Base-by-base conservation (phyloP, 371 early-diverging fungal species). In the Mucor racemosus region DNA sequence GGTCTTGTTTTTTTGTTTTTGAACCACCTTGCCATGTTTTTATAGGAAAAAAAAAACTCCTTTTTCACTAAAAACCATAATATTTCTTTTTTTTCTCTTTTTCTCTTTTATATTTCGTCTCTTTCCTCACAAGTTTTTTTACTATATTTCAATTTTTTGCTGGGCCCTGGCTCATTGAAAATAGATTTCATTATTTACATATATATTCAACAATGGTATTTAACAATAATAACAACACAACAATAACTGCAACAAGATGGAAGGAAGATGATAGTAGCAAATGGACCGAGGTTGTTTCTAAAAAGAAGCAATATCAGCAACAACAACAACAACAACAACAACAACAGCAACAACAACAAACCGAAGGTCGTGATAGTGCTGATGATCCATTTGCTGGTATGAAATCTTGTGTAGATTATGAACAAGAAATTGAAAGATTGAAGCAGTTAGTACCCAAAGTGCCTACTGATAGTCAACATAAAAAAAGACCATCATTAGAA, bases 351-450 rank as follows among this genome's bases (percentile, higher is more conserved):
- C 58, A 58, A n/a, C 62, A 50, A 54, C 40, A 11, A 26, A 26
- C 3, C 26, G 26, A 26, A 3, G 26, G 26, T 26, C 26, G 26
- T 26, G 26, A 3, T 58, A n/a, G 19, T 39, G 53, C 59, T 4
- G 26, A 50, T 34, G 79, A 81, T 62, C 82, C 82, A 15, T 81
- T 81, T 77, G 79, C 82, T 15, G 82, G 82, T 36, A 81, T 81
- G 82, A 81, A 81, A 9, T 65, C 77, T 0, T 72, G 68, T 35
- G 71, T 81, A 19, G 71, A 79, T 57, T 81, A 81, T 36, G 75
- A 81, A 54, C 69, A 71, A 38, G 82, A 81, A 62, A 81, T 81
- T 31, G 82, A 81, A 64, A 71, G 79, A 41, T 56, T 81, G 19
- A 81, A 81, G 53, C 74, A 78, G 42, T 53, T 82, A 31, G 80